phyloP scores from a whole-genome alignment of 352 stramenopile genomes.

The Pythium rhizo-oryzae region DNA sequence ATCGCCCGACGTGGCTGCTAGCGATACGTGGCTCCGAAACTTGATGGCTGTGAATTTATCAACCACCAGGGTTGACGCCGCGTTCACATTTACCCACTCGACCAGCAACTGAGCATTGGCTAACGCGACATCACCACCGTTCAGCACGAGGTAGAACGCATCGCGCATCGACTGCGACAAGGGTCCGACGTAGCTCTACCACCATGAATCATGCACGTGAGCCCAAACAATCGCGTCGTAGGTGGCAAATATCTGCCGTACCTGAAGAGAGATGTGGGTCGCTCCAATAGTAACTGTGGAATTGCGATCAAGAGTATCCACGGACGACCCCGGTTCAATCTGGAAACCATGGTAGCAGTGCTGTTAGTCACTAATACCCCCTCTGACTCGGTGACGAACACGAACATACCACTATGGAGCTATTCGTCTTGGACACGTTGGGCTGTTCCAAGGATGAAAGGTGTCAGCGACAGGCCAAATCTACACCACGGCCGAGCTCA shows the following conservation, averaged over 20 bases:
- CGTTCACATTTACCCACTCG: slow-evolving; percentile 9
- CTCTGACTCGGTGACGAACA: neutral
- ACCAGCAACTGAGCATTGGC: slow-evolving; percentile 28
- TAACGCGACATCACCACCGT: slow-evolving; percentile 20
- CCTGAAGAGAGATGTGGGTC: slow-evolving; percentile 29
- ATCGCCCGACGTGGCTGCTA: slow-evolving; percentile 32
- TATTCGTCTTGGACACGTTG: slow-evolving; percentile 28
- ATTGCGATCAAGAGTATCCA: slow-evolving; percentile 23
- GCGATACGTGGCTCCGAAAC: slow-evolving; percentile 42
- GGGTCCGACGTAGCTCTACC: slow-evolving; percentile 31
- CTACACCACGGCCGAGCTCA: neutral
- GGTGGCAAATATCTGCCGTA: neutral
- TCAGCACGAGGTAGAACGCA: slow-evolving; percentile 18
- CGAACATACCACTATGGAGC: slow-evolving; percentile 29
- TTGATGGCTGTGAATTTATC: slow-evolving; percentile 79
- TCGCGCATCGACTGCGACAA: slow-evolving; percentile 17
- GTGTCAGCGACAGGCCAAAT: neutral
- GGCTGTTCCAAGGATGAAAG: neutral
- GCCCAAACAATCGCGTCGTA: neutral
- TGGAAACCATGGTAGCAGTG: neutral
- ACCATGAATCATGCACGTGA: neutral
- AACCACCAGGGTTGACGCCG: slow-evolving; percentile 28
- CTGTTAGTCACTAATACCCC: neutral
- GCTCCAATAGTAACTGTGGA: slow-evolving; percentile 19
- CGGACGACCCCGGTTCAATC: slow-evolving; percentile 24